Evolutionary conservation across 371 early-diverging fungal genomes (phyloP).

Genomic region (Antonospora locustae): DNA sequence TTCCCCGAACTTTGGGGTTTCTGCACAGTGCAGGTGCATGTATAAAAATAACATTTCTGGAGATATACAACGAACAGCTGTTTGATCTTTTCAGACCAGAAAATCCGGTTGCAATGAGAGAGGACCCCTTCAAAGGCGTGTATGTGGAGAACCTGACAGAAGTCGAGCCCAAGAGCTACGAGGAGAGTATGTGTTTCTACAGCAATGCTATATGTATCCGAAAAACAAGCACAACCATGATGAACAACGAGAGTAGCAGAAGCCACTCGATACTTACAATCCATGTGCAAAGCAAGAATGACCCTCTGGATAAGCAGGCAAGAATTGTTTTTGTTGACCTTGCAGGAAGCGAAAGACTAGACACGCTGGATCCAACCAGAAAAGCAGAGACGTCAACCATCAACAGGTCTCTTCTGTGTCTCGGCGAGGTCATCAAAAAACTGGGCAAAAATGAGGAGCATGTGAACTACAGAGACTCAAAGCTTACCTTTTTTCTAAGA

Average conservation of each 20-base stretch:
- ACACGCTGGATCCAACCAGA: constrained; percentile 70
- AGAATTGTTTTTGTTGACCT: constrained; percentile 75
- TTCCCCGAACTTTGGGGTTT: constrained; percentile 6
- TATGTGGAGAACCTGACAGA: constrained; percentile 69
- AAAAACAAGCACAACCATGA: constrained; percentile 66
- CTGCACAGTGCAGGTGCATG: not conserved
- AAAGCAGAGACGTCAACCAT: constrained; percentile 91
- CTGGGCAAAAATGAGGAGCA: constrained; percentile 75
- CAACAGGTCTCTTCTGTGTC: constrained; percentile 81
- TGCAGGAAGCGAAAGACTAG: constrained; percentile 89
- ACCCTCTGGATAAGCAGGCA: constrained; percentile 56
- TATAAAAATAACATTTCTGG: constrained; percentile 71
- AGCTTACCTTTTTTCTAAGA: constrained; percentile 83
- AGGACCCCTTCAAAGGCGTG: constrained; percentile 71
- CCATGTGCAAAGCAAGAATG: constrained; percentile 59
- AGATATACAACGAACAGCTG: constrained; percentile 85
- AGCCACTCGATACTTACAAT: constrained; percentile 91
- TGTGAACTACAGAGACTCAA: constrained; percentile 84
- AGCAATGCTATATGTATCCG: constrained; percentile 62
- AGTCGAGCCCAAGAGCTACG: constrained; percentile 61
- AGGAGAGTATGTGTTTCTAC: constrained; percentile 69
- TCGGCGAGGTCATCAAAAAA: constrained; percentile 90
- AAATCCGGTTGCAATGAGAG: constrained; percentile 70
- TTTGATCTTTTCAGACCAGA: constrained; percentile 74
- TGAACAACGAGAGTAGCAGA: constrained; percentile 80